These are phyloP conservation scores for Coemansia sp. DNA, from an alignment of 192 early-diverging fungal species.

Conservation along the genomic window DNA sequence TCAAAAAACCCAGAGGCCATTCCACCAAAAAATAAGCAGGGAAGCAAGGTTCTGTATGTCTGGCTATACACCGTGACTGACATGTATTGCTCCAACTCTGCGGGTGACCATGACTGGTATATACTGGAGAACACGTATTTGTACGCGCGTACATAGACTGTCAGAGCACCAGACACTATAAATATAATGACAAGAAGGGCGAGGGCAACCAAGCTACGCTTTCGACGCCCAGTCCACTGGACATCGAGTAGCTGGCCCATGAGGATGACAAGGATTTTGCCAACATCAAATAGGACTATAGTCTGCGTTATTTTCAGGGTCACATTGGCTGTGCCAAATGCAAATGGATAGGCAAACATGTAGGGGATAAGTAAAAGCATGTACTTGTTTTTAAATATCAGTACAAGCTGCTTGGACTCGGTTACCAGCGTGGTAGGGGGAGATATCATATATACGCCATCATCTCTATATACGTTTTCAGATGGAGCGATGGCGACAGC, in stretches of 20 bases:
- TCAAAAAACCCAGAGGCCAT: slow-evolving; percentile 35
- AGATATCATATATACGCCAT: slow-evolving; percentile 37
- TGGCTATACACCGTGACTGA: slow-evolving; percentile 7
- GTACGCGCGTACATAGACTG: slow-evolving; percentile 3
- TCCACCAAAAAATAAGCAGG: slow-evolving; percentile 32
- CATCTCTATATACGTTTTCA: slow-evolving; percentile 23
- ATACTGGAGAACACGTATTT: slow-evolving; percentile 5
- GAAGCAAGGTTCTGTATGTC: slow-evolving; percentile 2
- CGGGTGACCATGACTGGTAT: slow-evolving; percentile 3
- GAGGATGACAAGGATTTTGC: slow-evolving; percentile 24
- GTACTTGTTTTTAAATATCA: too few relatives aligned
- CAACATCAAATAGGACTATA: slow-evolving; percentile 31
- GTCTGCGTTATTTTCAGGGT: slow-evolving; percentile 13
- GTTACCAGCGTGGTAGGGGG: slow-evolving; percentile 18
- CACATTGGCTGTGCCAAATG: slow-evolving; percentile 15
- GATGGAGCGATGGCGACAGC: slow-evolving; percentile 23
- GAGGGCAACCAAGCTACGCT: slow-evolving; percentile 15
- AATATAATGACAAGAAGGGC: slow-evolving; percentile 5
- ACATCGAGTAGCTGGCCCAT: slow-evolving; percentile 36
- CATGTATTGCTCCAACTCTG: slow-evolving; percentile 8
- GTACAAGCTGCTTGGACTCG: too few relatives aligned
- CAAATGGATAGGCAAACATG: too few relatives aligned
- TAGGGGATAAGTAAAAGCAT: too few relatives aligned
- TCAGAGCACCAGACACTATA: slow-evolving; percentile 8
- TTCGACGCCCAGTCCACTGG: slow-evolving; percentile 24